Evolutionary conservation across 352 stramenopile genomes (phyloP).

Genomic region (Pythium utonaiense): DNA sequence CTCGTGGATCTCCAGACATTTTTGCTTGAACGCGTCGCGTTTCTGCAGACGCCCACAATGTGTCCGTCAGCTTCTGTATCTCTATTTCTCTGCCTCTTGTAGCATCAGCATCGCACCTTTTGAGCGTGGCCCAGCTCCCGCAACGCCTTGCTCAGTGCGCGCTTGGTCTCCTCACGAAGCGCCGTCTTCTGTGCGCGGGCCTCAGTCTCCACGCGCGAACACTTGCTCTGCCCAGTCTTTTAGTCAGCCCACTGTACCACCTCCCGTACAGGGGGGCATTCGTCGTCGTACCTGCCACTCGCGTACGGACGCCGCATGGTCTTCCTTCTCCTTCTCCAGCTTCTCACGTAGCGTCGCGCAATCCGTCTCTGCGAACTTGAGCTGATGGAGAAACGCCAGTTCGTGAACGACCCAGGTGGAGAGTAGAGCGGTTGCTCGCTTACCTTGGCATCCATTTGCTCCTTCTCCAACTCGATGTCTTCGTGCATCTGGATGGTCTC

Average conservation of each 20-base stretch:
- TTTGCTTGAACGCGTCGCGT: slow-evolving; percentile 77
- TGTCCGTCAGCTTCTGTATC: not conserved
- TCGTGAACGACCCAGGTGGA: too few relatives aligned
- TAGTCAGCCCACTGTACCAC: too few relatives aligned
- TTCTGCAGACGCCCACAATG: slow-evolving; percentile 34
- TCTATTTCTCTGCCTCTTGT: not conserved
- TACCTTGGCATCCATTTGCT: slow-evolving; percentile 67
- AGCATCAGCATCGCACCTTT: slow-evolving; percentile 32
- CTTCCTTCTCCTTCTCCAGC: slow-evolving; percentile 65
- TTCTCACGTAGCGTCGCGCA: slow-evolving; percentile 43
- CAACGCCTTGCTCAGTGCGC: slow-evolving; percentile 52
- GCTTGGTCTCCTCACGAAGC: slow-evolving; percentile 54
- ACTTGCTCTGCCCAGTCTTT: slow-evolving; percentile 34
- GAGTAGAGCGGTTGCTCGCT: too few relatives aligned
- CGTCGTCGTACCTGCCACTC: slow-evolving; percentile 55
- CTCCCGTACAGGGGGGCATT: too few relatives aligned
- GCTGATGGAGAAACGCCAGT: slow-evolving; percentile 27
- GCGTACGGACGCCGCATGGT: slow-evolving; percentile 25
- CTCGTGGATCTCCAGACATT: slow-evolving; percentile 78
- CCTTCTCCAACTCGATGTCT: slow-evolving; percentile 61
- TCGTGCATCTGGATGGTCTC: slow-evolving; percentile 59
- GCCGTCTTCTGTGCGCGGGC: slow-evolving; percentile 30
- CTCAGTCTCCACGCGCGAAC: slow-evolving; percentile 34
- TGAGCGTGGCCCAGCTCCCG: slow-evolving; percentile 59
- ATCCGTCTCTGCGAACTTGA: slow-evolving; percentile 75